Evolutionary conservation across 345 rosid species (phyloP), one percentile per base, ranked within the genome.

Genomic region (Arabidopsis arenosa): DNA sequence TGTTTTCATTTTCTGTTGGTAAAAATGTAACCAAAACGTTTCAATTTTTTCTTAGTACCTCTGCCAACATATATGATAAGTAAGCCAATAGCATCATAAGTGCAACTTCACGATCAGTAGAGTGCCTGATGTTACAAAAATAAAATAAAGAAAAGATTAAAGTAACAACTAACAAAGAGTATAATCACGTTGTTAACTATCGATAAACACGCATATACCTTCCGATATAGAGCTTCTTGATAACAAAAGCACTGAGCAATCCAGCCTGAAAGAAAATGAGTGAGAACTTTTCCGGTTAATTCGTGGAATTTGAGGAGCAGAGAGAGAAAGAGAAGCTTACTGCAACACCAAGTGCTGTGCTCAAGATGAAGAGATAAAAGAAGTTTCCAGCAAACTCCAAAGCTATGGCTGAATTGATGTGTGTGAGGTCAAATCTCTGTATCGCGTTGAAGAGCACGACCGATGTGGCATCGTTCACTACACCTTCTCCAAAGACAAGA

Each of bases 1-100:
- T 57, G 49, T 18, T 41, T 40, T 13, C 55, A 60, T 18, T 49
- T 41, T 9, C 9, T 12, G 8, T 14, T 14, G 55, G 30, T 13
- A 15, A 11, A 51, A 72, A 9, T n/a, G 12, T 64, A 36, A 9
- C 72, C 17, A 65, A 69, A 18, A 5, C n/a, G 30, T 58, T 41
- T 36, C 1, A 18, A n/a, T 4, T 15, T 76, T 80, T 32, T 70
- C 80, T 75, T 82, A 28, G 78, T 88, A 92, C 97, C 82, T 94
- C 96, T 23, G 97, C 95, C 65, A 89, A 71, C 91, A 94, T 89
- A 74, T 92, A 94, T 7, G 99, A 94, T 73, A 94, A 81, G 80
- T 92, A 94, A 71, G 99, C 99, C 91, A 92, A 83, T 71, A 92
- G 84, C 49, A 94, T 94, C 97, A 94, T 94, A 33, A 94, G 88